phyloP scores from a whole-genome alignment of 2,329 filamentous ascomycete genomes.

The Fusarium temperatum region DNA sequence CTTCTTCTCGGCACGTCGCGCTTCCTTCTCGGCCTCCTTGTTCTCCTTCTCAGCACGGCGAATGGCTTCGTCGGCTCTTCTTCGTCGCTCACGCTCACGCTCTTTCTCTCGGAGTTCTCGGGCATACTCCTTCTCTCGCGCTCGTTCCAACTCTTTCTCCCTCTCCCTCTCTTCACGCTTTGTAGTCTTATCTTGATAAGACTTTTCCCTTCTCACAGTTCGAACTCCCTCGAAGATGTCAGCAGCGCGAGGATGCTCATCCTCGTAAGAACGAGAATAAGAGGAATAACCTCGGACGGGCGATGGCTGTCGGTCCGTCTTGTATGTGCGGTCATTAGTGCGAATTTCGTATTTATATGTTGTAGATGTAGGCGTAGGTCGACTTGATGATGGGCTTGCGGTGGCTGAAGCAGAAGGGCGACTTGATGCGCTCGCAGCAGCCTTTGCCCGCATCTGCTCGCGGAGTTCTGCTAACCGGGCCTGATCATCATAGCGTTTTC shows the following conservation, averaged over 20 bases:
- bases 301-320: slow-evolving; percentile 40
- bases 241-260: slow-evolving; percentile 51
- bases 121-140: slow-evolving; percentile 37
- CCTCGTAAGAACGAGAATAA: slow-evolving; percentile 56
- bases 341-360: slow-evolving; percentile 57
- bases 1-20: slow-evolving; percentile 50
- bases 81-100: slow-evolving; percentile 20
- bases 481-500: slow-evolving; percentile 81
- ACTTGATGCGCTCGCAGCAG: slow-evolving; percentile 30
- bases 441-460: slow-evolving; percentile 59
- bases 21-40: slow-evolving; percentile 47
- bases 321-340: slow-evolving; percentile 60
- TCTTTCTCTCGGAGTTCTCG: slow-evolving; percentile 41
- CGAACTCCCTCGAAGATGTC: slow-evolving; percentile 57
- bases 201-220: slow-evolving; percentile 56
- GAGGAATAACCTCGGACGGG: slow-evolving; percentile 47
- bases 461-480: slow-evolving; percentile 72
- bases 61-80: slow-evolving; percentile 15
- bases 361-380: slow-evolving; percentile 49
- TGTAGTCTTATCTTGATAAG: slow-evolving; percentile 57
- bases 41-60: slow-evolving; percentile 42
- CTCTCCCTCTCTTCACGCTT: slow-evolving; percentile 53
- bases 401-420: slow-evolving; percentile 10
- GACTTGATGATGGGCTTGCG: slow-evolving; percentile 24
- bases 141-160: slow-evolving; percentile 49